phyloP scores from a whole-genome alignment of 306 rosid species.

The Dryas alaskensis region DNA sequence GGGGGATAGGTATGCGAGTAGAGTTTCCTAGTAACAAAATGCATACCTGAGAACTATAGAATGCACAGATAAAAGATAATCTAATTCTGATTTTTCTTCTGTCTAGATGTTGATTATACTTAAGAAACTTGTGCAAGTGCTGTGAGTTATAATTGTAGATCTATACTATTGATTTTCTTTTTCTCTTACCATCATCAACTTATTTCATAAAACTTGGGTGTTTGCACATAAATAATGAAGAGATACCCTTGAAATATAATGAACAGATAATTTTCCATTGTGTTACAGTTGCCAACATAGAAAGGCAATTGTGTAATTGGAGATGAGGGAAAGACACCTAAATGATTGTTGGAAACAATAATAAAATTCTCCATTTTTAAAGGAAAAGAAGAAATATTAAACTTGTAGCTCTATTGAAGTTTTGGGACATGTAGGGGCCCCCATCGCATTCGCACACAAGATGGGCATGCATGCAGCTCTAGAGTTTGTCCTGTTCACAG shows the following conservation, averaged over 20 bases:
- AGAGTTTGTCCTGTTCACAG: neutral
- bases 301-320: neutral
- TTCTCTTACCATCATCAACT: neutral
- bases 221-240: neutral
- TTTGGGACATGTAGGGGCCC: neutral
- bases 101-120: neutral
- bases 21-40: constrained; percentile 12
- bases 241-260: neutral
- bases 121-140: neutral
- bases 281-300: neutral
- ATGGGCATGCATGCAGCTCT: neutral
- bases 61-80: neutral
- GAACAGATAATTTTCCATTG: neutral
- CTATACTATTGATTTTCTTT: neutral
- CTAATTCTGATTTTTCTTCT: neutral
- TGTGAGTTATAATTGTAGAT: neutral
- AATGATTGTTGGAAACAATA: neutral
- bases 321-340: neutral
- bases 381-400: neutral
- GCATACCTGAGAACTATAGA: neutral
- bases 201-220: neutral
- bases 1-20: constrained; percentile 53
- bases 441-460: neutral
- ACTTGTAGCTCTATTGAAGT: neutral
- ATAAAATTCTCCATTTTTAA: neutral